phyloP scores from a whole-genome alignment of 352 stramenopile species.

The Globisporangium sylvaticum region DNA sequence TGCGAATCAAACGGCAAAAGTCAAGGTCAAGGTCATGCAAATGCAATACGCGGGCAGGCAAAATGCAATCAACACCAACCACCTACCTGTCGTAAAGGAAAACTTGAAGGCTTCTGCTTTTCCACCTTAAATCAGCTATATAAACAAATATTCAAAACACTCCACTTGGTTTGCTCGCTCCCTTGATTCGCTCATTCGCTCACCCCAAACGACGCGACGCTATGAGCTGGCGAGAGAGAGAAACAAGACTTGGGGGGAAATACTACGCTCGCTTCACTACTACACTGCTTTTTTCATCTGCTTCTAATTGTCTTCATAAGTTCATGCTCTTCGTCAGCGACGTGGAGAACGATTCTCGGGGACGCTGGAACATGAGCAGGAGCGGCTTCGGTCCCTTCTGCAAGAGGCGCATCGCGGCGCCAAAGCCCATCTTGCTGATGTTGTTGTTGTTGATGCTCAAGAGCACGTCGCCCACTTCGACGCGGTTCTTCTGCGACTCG shows the following conservation, averaged over 20 bases:
- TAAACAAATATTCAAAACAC: constrained; percentile 53
- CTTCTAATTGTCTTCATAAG: constrained; percentile 8
- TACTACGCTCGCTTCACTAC: not conserved
- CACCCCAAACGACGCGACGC: not conserved
- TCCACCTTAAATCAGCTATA: constrained; percentile 22
- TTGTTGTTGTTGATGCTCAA: constrained; percentile 91
- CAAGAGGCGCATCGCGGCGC: constrained; percentile 77
- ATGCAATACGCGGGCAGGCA: not conserved
- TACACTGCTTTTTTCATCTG: constrained; percentile 1
- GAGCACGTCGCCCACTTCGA: constrained; percentile 77
- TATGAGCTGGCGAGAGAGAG: not conserved
- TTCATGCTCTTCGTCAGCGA: constrained; percentile 31
- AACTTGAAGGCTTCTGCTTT: not conserved
- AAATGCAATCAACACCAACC: not conserved
- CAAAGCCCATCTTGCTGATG: constrained; percentile 89
- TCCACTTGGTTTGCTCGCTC: constrained; percentile 15
- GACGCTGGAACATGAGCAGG: constrained; percentile 84
- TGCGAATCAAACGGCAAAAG: not conserved
- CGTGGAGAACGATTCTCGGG: constrained; percentile 29
- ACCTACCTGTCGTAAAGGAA: not conserved
- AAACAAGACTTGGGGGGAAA: constrained; percentile 1
- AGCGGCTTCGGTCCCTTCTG: constrained; percentile 85
- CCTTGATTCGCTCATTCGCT: not conserved
- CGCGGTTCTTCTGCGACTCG: constrained; percentile 79
- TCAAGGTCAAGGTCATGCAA: not conserved